These are phyloP conservation scores for Emmonsia crescens DNA, from an alignment of 2,329 filamentous ascomycete genomes.

Conservation along the genomic window DNA sequence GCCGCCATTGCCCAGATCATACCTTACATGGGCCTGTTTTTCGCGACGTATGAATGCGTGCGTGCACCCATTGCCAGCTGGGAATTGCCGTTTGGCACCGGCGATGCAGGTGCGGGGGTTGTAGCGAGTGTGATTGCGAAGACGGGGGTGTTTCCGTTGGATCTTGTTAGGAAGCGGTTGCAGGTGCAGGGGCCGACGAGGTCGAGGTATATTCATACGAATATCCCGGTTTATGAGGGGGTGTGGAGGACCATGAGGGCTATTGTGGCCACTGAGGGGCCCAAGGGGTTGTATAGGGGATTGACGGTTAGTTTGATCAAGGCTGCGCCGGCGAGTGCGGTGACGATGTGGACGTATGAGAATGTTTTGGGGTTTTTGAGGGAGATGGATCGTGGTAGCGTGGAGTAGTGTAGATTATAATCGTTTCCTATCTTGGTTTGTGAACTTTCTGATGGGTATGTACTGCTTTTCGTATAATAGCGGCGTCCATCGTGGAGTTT, in stretches of 20 bases:
- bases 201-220: slow-evolving; percentile 64
- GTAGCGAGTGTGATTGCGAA: slow-evolving; percentile 72
- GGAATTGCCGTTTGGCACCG: slow-evolving; percentile 58
- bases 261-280: slow-evolving; percentile 63
- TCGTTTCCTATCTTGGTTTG: background rate
- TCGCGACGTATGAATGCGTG: slow-evolving; percentile 73
- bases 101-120: slow-evolving; percentile 74
- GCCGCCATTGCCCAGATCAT: slow-evolving; percentile 80
- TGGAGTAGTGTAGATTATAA: background rate
- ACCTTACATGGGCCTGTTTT: slow-evolving; percentile 96
- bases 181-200: slow-evolving; percentile 92
- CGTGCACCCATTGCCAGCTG: slow-evolving; percentile 47
- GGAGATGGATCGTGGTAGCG: slow-evolving; percentile 13
- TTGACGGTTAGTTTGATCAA: slow-evolving; percentile 83
- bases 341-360: slow-evolving; percentile 95
- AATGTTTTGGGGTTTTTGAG: slow-evolving; percentile 53
- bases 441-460: background rate
- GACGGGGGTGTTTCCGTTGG: slow-evolving; percentile 82
- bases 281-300: slow-evolving; percentile 75
- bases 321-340: slow-evolving; percentile 81
- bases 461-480: background rate
- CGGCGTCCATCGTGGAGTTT: background rate
- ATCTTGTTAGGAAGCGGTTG: slow-evolving; percentile 82
- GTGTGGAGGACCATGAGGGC: slow-evolving; percentile 54
- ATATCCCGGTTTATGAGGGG: slow-evolving; percentile 74